Conservation (phyloP, 2,329 filamentous ascomycete genomes). For the Fusarium sp. region DNA sequence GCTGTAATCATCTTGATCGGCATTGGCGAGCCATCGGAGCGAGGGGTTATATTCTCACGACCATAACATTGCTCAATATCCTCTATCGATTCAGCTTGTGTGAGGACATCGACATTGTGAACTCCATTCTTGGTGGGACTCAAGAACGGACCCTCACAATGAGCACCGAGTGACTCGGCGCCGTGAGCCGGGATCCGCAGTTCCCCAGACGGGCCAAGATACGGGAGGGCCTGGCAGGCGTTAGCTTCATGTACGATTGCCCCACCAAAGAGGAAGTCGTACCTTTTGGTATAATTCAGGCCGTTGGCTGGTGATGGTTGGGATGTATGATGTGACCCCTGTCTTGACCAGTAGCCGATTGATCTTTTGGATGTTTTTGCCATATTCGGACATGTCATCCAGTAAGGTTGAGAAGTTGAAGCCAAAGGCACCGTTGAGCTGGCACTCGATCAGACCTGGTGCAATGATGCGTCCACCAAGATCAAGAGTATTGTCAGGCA, state of each 20-base stretch:
- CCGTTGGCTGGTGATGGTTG: conserved; percentile 83
- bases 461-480: conserved; percentile 84
- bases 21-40: conserved; percentile 48
- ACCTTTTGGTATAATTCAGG: conserved; percentile 85
- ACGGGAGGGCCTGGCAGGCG: conserved; percentile 69
- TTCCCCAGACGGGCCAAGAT: conserved; percentile 76
- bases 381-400: conserved; percentile 74
- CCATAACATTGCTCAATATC: conserved; percentile 81
- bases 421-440: conserved; percentile 91
- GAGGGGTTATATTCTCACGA: conserved; percentile 67
- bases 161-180: conserved; percentile 87
- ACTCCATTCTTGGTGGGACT: conserved; percentile 86
- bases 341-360: conserved; percentile 79
- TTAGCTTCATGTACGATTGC: conserved; percentile 37
- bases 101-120: conserved; percentile 79
- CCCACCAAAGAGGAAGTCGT: conserved; percentile 28
- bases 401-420: conserved; percentile 89
- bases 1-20: conserved; percentile 84
- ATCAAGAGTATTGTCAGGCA: conserved; percentile 80
- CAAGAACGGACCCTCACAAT: conserved; percentile 92
- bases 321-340: conserved; percentile 88
- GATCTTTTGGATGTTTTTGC: conserved; percentile 75
- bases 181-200: conserved; percentile 71
- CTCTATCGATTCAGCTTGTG: conserved; percentile 67
- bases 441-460: conserved; percentile 88